phyloP scores from a whole-genome alignment of 805 yeast species.

The Vanderwaltozyma polyspora region DNA sequence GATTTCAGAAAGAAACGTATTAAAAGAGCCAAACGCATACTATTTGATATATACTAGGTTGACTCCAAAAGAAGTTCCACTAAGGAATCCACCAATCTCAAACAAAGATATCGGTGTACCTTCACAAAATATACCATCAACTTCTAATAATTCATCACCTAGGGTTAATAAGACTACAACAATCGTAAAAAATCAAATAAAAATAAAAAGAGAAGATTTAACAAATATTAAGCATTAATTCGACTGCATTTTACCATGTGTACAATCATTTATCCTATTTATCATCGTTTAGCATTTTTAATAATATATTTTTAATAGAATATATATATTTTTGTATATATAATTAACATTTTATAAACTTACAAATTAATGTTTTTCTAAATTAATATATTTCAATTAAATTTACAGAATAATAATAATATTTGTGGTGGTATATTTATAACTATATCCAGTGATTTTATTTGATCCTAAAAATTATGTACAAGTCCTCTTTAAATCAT shows the following conservation, averaged over 20 bases:
- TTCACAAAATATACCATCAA: constrained; percentile 3
- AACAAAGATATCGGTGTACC: constrained; percentile 12
- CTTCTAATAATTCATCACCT: constrained; percentile 3
- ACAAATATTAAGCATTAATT: constrained; percentile 8
- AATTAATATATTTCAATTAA: too few species aligned
- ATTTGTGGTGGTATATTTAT: too few species aligned
- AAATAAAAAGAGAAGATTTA: constrained; percentile 21
- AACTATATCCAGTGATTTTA: too few species aligned
- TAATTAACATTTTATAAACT: not conserved
- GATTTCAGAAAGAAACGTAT: constrained; percentile 60
- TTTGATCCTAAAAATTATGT: too few species aligned
- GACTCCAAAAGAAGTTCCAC: constrained; percentile 40
- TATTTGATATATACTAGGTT: constrained; percentile 74
- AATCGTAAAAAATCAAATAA: constrained; percentile 15
- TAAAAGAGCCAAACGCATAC: constrained; percentile 82
- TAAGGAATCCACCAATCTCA: constrained; percentile 5
- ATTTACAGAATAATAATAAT: too few species aligned
- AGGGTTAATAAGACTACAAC: constrained; percentile 3
- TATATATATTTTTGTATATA: not conserved
- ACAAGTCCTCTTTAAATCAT: too few species aligned
- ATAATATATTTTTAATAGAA: too few species aligned
- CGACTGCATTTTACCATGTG: constrained; percentile 1
- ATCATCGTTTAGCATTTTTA: not conserved
- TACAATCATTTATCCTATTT: not conserved
- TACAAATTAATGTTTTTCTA: too few species aligned